Percentiles rank a stretch among this genome's conserved stretches.
Evolutionary conservation across 345 rosid species (phyloP).

Genomic region (Lepidium sativum): DNA sequence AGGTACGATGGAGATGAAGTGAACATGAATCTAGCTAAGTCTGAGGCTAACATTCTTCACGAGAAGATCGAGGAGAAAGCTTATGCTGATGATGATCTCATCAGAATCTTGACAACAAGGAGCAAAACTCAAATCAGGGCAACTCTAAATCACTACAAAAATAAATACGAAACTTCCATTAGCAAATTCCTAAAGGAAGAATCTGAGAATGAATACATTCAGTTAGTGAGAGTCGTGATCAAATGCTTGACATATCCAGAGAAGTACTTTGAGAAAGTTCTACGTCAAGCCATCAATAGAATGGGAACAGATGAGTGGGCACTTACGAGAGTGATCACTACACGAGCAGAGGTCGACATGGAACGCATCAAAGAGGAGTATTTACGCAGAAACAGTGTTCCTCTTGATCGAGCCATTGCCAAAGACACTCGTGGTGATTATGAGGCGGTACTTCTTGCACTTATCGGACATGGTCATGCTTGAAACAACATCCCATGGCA

Average conservation of each 20-base stretch:
- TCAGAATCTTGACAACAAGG: constrained; percentile 71
- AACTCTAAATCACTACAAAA: constrained; percentile 66
- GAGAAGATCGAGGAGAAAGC: constrained; percentile 63
- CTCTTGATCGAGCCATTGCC: constrained; percentile 57
- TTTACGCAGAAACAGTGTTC: too few relatives aligned
- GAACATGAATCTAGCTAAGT: constrained; percentile 51
- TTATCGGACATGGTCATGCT: constrained; percentile 58
- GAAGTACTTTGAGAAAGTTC: constrained; percentile 76
- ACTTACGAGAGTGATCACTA: too few relatives aligned
- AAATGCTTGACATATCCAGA: constrained; percentile 76
- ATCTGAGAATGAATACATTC: constrained; percentile 51
- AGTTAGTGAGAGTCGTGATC: constrained; percentile 52
- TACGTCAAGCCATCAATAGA: constrained; percentile 63
- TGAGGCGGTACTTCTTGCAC: constrained; percentile 63
- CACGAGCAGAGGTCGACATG: too few relatives aligned
- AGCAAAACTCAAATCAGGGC: constrained; percentile 74
- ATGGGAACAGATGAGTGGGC: constrained; percentile 82
- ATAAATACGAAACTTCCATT: constrained; percentile 52
- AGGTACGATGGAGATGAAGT: constrained; percentile 80
- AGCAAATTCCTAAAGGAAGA: constrained; percentile 70
- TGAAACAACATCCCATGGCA: constrained; percentile 8
- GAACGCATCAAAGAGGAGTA: too few relatives aligned
- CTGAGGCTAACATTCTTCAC: constrained; percentile 75
- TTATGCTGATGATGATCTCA: constrained; percentile 66
- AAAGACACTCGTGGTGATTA: constrained; percentile 76